phyloP scores from a whole-genome alignment of 257 asterid genomes.

The Haberlea rhodopensis region DNA sequence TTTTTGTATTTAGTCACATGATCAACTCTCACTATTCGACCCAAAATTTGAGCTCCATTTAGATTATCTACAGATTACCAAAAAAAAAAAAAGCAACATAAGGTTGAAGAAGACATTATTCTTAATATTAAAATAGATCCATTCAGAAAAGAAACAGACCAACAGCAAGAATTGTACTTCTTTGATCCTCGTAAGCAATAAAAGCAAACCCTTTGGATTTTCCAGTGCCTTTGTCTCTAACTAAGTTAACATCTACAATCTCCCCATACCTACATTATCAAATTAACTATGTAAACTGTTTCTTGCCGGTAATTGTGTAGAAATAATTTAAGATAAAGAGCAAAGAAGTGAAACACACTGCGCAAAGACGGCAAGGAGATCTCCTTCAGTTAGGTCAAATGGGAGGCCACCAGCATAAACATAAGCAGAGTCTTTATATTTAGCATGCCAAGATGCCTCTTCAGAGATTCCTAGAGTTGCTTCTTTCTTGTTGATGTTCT shows the following conservation, averaged over 20 bases:
- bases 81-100: constrained; percentile 4
- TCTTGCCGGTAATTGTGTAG: too few species aligned
- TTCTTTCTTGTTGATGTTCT: constrained; percentile 74
- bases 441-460: constrained; percentile 95
- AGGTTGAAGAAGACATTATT: not conserved
- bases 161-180: constrained; percentile 90
- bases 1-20: constrained; percentile 78
- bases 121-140: not conserved
- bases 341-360: constrained; percentile 50
- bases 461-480: constrained; percentile 82
- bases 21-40: constrained; percentile 82
- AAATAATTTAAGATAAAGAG: not conserved
- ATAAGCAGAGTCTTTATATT: constrained; percentile 88
- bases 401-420: constrained; percentile 85
- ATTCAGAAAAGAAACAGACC: constrained; percentile 47
- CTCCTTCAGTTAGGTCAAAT: constrained; percentile 94
- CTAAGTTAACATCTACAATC: constrained; percentile 80
- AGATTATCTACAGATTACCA: constrained; percentile 56
- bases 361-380: constrained; percentile 84
- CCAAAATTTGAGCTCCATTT: constrained; percentile 80
- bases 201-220: constrained; percentile 96
- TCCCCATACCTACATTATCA: constrained; percentile 72
- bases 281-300: constrained; percentile 13
- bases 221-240: constrained; percentile 88
- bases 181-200: constrained; percentile 94